phyloP scores from a whole-genome alignment of 306 rosid species.

The Casuarina glauca region DNA sequence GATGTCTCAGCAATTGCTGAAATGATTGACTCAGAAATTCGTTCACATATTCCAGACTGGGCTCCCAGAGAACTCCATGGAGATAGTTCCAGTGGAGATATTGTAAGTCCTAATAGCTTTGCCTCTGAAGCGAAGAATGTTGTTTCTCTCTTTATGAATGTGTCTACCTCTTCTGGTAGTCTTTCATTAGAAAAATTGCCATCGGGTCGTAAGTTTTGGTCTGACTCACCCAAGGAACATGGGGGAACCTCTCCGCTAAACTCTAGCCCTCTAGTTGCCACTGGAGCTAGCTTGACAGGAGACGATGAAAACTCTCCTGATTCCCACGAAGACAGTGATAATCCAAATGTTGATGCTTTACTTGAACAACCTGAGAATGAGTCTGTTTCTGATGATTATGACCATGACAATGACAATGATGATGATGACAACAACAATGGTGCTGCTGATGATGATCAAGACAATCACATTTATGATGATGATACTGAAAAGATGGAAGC shows the following conservation, averaged over 20 bases:
- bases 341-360: conserved; percentile 29
- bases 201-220: conserved; percentile 96
- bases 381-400: conserved; percentile 4
- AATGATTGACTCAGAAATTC: conserved; percentile 79
- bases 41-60: conserved; percentile 69
- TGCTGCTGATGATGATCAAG: no score
- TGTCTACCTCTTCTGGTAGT: conserved; percentile 28
- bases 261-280: conserved; percentile 30
- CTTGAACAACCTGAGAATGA: conserved; percentile 23
- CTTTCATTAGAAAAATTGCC: conserved; percentile 77
- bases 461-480: not conserved
- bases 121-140: conserved; percentile 43
- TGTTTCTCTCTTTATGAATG: conserved; percentile 40
- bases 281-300: conserved; percentile 21
- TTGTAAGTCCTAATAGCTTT: conserved; percentile 29
- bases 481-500: conserved; percentile 31
- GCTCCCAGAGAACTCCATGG: conserved; percentile 31
- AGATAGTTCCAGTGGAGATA: conserved; percentile 33
- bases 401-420: no score
- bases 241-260: conserved; percentile 57
- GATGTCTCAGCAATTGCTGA: conserved; percentile 83
- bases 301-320: conserved; percentile 27
- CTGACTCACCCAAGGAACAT: conserved; percentile 70
- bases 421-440: no score
- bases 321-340: conserved; percentile 2